Evolutionary conservation across 768 basidiomycete species (phyloP).

Genomic region (Pleurotus cornucopiae): DNA sequence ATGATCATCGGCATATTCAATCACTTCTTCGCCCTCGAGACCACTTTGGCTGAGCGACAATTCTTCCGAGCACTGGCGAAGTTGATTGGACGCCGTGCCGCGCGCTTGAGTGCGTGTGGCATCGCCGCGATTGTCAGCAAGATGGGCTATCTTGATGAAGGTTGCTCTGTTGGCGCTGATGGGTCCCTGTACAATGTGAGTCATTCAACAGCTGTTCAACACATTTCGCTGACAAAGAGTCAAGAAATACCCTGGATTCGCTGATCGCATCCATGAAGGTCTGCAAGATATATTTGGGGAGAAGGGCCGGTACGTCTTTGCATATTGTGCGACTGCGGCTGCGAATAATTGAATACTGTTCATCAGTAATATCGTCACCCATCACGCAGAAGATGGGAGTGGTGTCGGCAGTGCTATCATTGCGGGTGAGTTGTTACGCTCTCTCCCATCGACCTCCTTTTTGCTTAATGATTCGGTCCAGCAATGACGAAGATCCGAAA

Average conservation of each 20-base stretch:
- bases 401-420: constrained; percentile 98
- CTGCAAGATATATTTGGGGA: constrained; percentile 94
- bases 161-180: constrained; percentile 87
- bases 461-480: constrained; percentile 20
- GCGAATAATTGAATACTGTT: background rate
- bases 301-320: constrained; percentile 71
- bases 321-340: background rate
- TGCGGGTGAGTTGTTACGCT: constrained; percentile 40
- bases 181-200: constrained; percentile 92
- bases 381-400: constrained; percentile 87
- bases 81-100: constrained; percentile 85
- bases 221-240: background rate
- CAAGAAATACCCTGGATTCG: constrained; percentile 96
- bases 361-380: constrained; percentile 63
- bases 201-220: background rate
- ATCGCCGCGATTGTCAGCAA: constrained; percentile 96
- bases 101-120: constrained; percentile 88
- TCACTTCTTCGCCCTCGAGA: constrained; percentile 95
- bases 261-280: constrained; percentile 90
- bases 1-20: constrained; percentile 97
- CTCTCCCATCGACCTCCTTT: background rate
- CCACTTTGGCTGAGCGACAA: constrained; percentile 92
- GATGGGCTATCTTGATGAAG: constrained; percentile 90
- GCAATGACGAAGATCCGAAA: constrained; percentile 89
- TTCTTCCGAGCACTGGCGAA: constrained; percentile 95